phyloP scores from a whole-genome alignment of 1,284 basidiomycete species.

The Peniophora sp. region DNA sequence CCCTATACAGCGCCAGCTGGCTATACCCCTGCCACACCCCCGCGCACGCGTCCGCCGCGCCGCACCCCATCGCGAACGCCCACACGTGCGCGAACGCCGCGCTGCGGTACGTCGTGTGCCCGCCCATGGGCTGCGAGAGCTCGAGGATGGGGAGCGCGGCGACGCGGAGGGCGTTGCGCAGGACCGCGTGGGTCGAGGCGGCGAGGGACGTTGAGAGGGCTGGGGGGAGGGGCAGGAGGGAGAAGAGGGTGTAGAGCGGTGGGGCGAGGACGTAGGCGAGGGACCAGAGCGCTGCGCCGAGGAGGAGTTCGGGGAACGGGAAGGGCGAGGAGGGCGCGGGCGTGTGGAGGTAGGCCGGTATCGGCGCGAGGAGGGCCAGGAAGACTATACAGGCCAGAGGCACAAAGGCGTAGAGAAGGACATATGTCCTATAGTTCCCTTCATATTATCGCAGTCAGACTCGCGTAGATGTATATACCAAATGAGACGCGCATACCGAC shows the following conservation, averaged over 20 bases:
- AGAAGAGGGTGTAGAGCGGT: slow-evolving; percentile 32
- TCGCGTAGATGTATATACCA: background rate
- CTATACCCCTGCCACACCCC: slow-evolving; percentile 63
- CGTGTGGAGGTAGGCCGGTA: slow-evolving; percentile 32
- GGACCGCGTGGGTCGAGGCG: slow-evolving; percentile 21
- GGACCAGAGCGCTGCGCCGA: slow-evolving; percentile 52
- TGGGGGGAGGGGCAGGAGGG: slow-evolving; percentile 19
- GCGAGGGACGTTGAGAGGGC: slow-evolving; percentile 40
- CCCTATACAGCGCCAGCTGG: slow-evolving; percentile 54
- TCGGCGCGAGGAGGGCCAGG: slow-evolving; percentile 38
- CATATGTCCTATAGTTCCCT: slow-evolving; percentile 53
- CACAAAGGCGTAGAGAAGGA: slow-evolving; percentile 47
- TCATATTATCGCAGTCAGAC: too few relatives aligned
- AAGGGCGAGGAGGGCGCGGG: slow-evolving; percentile 29
- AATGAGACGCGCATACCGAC: slow-evolving; percentile 29
- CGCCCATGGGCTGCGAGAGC: slow-evolving; percentile 21
- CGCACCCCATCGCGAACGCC: slow-evolving; percentile 44
- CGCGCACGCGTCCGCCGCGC: slow-evolving; percentile 53
- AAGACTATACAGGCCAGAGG: slow-evolving; percentile 41
- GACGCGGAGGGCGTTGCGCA: slow-evolving; percentile 39
- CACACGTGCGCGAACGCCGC: too few relatives aligned
- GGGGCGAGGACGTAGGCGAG: slow-evolving; percentile 49
- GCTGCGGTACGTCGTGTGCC: too few relatives aligned
- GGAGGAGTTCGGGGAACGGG: slow-evolving; percentile 51
- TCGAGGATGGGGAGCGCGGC: slow-evolving; percentile 46